These are phyloP conservation scores for Stagonosporopsis chrysanthemi DNA, from an alignment of 2,329 filamentous ascomycete genomes.

Conservation along the genomic window DNA sequence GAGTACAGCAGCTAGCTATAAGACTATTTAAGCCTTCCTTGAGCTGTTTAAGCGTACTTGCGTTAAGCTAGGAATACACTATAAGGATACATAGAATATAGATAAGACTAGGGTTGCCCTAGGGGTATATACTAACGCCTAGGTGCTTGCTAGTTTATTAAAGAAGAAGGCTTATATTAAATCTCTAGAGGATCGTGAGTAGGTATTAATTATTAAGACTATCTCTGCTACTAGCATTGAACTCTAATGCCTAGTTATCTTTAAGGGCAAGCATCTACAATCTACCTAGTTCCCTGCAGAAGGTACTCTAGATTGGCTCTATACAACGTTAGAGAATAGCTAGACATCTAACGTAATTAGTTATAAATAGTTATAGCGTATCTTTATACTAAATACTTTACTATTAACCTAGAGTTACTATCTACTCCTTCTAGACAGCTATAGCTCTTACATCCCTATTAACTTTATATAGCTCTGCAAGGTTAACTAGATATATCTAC, in stretches of 20 bases:
- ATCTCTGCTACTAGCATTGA: slow-evolving; percentile 14
- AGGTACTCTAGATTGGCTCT: slow-evolving; percentile 14
- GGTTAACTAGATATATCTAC: slow-evolving; percentile 4
- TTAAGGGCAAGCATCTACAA: slow-evolving; percentile 28
- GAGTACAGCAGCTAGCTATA: background rate
- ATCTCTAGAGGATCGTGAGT: slow-evolving; percentile 26
- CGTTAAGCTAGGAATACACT: background rate
- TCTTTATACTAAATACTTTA: no score
- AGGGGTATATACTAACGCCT: slow-evolving; percentile 21
- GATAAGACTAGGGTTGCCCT: background rate
- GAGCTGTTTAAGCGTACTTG: background rate
- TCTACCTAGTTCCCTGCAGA: slow-evolving; percentile 22
- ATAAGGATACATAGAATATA: background rate
- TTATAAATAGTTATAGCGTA: no score
- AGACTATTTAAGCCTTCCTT: background rate
- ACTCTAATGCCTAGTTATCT: slow-evolving; percentile 21
- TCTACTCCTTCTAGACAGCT: slow-evolving; percentile 16
- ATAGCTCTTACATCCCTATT: slow-evolving; percentile 1
- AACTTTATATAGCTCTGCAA: slow-evolving; percentile 8
- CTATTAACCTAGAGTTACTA: slow-evolving; percentile 10
- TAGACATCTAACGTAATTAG: no score
- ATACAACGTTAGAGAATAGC: no score
- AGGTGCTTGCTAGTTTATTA: slow-evolving; percentile 14
- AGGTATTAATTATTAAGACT: slow-evolving; percentile 25
- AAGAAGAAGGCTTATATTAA: slow-evolving; percentile 28